Evolutionary conservation across 768 basidiomycete genomes (phyloP).

Genomic region (Exsudoporus frostii): DNA sequence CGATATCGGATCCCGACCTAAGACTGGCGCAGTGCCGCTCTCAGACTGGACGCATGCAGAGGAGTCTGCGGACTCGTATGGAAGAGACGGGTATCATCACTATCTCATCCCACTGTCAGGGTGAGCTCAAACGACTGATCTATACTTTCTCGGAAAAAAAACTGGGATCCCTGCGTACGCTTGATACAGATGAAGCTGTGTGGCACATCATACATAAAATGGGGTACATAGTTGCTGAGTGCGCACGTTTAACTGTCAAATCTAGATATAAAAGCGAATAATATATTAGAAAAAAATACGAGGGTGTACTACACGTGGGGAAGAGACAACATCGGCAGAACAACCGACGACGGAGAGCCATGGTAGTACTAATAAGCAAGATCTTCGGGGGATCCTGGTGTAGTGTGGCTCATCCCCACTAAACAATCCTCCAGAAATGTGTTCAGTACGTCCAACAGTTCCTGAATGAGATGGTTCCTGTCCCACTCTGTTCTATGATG

Average conservation of each 20-base stretch:
- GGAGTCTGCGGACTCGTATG: no score
- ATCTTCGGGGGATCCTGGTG: background rate
- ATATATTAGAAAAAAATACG: slow-evolving; percentile 14
- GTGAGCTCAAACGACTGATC: no score
- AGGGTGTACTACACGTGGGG: background rate
- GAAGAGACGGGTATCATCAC: no score
- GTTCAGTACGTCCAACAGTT: slow-evolving; percentile 53
- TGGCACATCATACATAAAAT: no score
- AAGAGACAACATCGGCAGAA: background rate
- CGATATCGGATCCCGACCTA: no score
- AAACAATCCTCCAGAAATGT: slow-evolving; percentile 68
- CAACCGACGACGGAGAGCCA: background rate
- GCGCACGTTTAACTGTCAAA: background rate
- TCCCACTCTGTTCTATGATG: slow-evolving; percentile 80
- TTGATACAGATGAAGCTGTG: no score
- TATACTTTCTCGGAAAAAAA: no score
- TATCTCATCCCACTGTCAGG: no score
- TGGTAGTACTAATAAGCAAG: slow-evolving; percentile 2
- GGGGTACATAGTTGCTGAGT: no score
- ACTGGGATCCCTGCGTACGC: no score
- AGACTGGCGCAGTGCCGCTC: no score
- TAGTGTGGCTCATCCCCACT: slow-evolving; percentile 15
- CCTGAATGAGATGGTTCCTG: slow-evolving; percentile 58
- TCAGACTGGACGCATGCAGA: no score
- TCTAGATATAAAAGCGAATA: slow-evolving; percentile 23